These are phyloP conservation scores for Lolium rigidum DNA, from an alignment of 176 grass and related monocot genomes.

Conservation along the genomic window DNA sequence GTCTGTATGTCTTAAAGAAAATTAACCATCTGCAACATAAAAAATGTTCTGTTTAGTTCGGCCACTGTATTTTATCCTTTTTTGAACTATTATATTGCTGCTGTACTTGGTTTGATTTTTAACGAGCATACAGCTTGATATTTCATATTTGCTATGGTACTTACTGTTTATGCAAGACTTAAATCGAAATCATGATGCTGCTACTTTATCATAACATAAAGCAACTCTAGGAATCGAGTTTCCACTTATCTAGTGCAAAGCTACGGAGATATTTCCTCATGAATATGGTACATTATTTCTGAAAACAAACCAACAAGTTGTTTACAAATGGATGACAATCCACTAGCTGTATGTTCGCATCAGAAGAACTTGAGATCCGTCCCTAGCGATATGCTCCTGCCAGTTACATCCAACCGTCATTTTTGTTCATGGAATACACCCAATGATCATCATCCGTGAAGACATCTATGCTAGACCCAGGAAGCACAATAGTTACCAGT, in stretches of 20 bases:
- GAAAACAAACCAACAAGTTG: neutral
- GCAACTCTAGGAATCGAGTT: too few relatives aligned
- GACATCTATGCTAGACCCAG: neutral
- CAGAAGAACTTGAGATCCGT: neutral
- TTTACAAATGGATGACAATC: neutral
- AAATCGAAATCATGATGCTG: too few relatives aligned
- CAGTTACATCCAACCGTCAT: neutral
- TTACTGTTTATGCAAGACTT: too few relatives aligned
- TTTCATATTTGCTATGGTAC: too few relatives aligned
- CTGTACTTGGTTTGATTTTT: too few relatives aligned
- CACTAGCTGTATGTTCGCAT: neutral
- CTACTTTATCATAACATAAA: too few relatives aligned
- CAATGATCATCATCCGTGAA: neutral
- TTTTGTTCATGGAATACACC: neutral
- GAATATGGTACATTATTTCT: neutral
- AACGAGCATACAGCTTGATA: too few relatives aligned
- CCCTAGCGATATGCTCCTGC: neutral
- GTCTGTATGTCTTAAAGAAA: neutral
- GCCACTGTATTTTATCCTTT: too few relatives aligned
- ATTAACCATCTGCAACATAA: neutral
- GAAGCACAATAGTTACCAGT: neutral
- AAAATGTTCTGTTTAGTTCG: neutral
- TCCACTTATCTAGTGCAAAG: neutral
- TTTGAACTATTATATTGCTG: too few relatives aligned
- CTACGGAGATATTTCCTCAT: neutral